Evolutionary conservation across 768 basidiomycete genomes (phyloP), one percentile per base, ranked within the genome.

Genomic region (Calvatia gigantea): DNA sequence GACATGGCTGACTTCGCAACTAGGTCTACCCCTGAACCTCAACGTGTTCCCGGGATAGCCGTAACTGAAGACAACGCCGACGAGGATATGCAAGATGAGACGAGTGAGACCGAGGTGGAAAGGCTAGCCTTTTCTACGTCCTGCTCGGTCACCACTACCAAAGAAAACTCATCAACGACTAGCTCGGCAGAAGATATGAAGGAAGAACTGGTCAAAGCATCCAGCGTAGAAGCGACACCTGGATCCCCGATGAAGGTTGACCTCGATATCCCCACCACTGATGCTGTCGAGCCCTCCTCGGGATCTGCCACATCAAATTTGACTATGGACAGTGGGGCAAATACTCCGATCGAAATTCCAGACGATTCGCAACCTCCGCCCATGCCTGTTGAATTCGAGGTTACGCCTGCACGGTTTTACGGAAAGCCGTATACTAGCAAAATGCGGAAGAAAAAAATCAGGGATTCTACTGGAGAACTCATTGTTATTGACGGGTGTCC

Each of bases 81-180:
- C 11, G 60, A 63, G 4, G 38, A 60, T 27, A 38, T 54, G 38
- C 54, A 44, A 17, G 45, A 39, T 45, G 59, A 58, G 23, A 60
- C 61, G 12, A 70, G 68, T 57, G 73, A 73, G 58, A 65, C 48
- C 35, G 71, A 70, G 57, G 69, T 72, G 19, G 71, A 75, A 60
- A 56, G 58, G 32, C 37, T 55, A 28, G 54, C 35, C 61, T 66
- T 55, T 65, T 72, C 12, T 60, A 65, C 54, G 23, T 69, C 69
- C 6, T 70, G 71, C 55, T 63, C 65, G 12, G 56, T 67, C 37
- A 61, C 56, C 25, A 27, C 58, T 23, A 43, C 54, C 17, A 52
- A 54, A n/a, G 31, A 50, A 33, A 43, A 52, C 43, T 57, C 60
- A 8, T 32, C 54, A 11, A 42, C 51, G 32, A 58, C 54, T 17